Base-by-base conservation (phyloP, 257 asterid species). In the Capsicum rhomboideum region DNA sequence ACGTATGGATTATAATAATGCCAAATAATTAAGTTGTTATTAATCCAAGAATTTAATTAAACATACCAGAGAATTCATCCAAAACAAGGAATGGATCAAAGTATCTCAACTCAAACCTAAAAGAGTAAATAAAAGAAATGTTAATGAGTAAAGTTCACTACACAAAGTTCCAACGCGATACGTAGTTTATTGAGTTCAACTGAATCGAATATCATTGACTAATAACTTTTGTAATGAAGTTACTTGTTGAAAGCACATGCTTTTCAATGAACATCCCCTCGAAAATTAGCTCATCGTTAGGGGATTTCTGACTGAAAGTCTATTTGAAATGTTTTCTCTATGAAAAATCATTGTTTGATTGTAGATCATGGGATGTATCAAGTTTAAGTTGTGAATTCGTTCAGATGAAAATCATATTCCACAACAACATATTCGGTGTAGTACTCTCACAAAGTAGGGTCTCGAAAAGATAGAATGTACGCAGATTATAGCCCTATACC, bases 81-180 rank as follows among this genome's bases (percentile, higher is more conserved):
- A 96, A 88, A 50, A 87, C 91, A 79, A 96, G 96, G 82, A 96
- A 96, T 52, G 99, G 99, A 46, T 96, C 99, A 77, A 96, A 91
- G 55, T 93, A 87, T 78, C 88, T 91, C 81, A 94, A 85, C 92
- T 96, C 98, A 87, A 85, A 93, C 88, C 99, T 96, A 91, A 7
- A 12, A 85, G 0, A 23, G 7, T 4, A 13, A 21, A 0, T 3
- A 12, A 0, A 72, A 31, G 6, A 37, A 16, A 46, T 16, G 2
- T 6, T 42, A 40, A 66, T 66, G 29, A 23, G 6, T 23, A 6
- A 63, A 63, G 6, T 7, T 10, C 21, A 61, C 8, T 10, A 23
- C 1, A 16, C 14, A 64, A 13, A 63, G 20, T 26, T 63, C 20
- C 40, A 34, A 34, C 40, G 0, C 40, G 4, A 34, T 34, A 34